These are phyloP conservation scores for Mycocalia duriaeana DNA, from an alignment of 1,284 basidiomycete species.

Conservation along the genomic window DNA sequence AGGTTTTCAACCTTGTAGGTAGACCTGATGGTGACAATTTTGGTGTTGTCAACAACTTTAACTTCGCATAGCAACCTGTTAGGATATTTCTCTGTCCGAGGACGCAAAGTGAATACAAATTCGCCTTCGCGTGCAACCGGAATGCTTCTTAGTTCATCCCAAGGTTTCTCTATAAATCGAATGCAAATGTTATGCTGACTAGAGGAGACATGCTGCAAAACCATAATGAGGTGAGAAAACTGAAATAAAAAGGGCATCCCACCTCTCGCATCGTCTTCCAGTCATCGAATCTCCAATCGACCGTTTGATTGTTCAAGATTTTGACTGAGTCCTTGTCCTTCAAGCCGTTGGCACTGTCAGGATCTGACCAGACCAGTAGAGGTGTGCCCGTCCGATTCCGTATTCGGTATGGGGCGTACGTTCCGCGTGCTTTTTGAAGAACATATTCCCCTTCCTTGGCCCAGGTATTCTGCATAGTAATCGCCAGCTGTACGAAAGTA, in stretches of 20 bases:
- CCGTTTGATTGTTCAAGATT: conserved; percentile 68
- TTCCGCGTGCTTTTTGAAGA: conserved; percentile 73
- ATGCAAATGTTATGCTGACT: conserved; percentile 82
- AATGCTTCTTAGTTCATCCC: conserved; percentile 88
- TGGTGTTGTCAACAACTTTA: conserved; percentile 88
- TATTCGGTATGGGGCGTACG: conserved; percentile 91
- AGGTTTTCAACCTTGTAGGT: conserved; percentile 92
- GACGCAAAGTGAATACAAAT: conserved; percentile 82
- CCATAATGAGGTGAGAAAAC: no score
- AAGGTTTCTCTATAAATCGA: conserved; percentile 82
- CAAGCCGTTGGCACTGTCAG: conserved; percentile 44
- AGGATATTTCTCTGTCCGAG: conserved; percentile 70
- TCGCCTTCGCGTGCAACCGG: conserved; percentile 95
- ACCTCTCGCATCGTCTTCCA: conserved; percentile 94
- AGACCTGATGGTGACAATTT: conserved; percentile 92
- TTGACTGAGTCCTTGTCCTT: conserved; percentile 47
- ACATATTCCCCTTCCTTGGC: conserved; percentile 71
- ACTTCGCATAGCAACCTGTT: conserved; percentile 90
- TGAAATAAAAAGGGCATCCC: no score
- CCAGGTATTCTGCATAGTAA: conserved; percentile 72
- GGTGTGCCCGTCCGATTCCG: conserved; percentile 87
- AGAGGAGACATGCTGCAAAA: conserved; percentile 70
- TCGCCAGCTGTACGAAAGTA: conserved; percentile 84
- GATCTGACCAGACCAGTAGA: conserved; percentile 79
- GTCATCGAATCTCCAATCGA: conserved; percentile 98